Base-by-base conservation (phyloP, 805 yeast genomes). In the Ogataea neopini region DNA sequence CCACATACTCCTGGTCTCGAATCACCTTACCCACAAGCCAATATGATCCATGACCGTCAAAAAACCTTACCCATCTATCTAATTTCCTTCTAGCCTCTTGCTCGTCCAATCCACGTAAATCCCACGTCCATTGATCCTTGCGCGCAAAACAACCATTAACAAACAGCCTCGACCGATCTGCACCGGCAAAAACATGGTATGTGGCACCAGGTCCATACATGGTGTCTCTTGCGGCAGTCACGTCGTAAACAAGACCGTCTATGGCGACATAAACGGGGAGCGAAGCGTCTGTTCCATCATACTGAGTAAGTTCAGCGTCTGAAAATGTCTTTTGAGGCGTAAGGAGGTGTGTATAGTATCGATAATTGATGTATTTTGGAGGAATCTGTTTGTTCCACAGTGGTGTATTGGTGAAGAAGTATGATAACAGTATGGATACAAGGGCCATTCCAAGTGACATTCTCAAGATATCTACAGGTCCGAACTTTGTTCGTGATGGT, bases 141-240 rank as follows among this genome's bases (percentile, higher is more conserved):
- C 72, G 71, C 34, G 66, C 61, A 49, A 86, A 80, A 56, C 90
- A 85, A 2, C 91, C 91, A 1, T 88, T 85, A 3, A 77, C 82
- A 56, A 76, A 83, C 15, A 85, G 86, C 23, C 91, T 67, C 2
- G 89, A 83, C 33, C 81, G 78, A 62, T 86, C 94, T 36, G 68
- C 68, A 1, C 92, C 94, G 26, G 83, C 74, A 57, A 86, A 76
- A 35, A 73, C 66, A 8, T 70, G 57, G 60, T 86, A 86, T 26
- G 57, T 28, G 0, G 79, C 58, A 0, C 86, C 86, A 0, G 71
- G 65, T 0, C 83, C 86, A 60, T 86, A 86, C 2, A 81, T 23
- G 10, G 46, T 66, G 5, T 60, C 66, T 1, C 72, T 66, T 10
- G 76, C 67, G 0, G 73, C 63, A 1, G 80, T 66, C 6, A 86